Evolutionary conservation across 2,329 filamentous ascomycete species (phyloP), one percentile per base, ranked within the genome.

Genomic region (Atkinsonella texensis): DNA sequence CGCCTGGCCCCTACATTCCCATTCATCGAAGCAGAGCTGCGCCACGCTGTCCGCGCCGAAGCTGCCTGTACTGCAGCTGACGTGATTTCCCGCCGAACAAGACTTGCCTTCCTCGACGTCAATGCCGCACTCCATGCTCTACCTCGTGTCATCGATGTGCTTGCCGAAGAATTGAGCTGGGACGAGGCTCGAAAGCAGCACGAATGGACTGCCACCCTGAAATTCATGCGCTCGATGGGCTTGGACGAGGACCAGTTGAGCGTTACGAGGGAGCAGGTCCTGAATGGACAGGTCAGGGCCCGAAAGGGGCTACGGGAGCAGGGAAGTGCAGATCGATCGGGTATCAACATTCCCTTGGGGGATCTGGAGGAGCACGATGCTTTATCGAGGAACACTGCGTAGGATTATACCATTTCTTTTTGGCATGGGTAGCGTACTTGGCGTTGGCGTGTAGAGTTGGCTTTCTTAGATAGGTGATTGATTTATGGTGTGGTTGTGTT

Each of bases 91-190:
- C 80, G 85, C 51, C 75, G 85, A 52, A 88, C 82, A 43, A 77
- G 85, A 51, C 71, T 89, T 44, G 83, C 85, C n/a, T 89, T 89
- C 71, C 69, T 89, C 56, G 87, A 89, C 65, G 83, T 83, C 1
- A 78, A 86, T 62, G 81, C 81, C 28, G 81, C 84, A 0, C 74
- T 88, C 11, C 78, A 84, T 62, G 79, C 83, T 1, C 74, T 89
- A 17, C 84, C 85, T 8, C 70, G 68, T 18, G 79, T 89, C 51
- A 85, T 89, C 56, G 84, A 88, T 60, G 66, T 88, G 48, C 87
- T 89, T 81, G 76, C 69, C 31, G 79, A 83, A 56, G 84, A 89
- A 67, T 70, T 87, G 46, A 68, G 75, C 47, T 89, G 84, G 84
- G 74, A 72, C 58, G 67, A 67, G 49, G 71, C 72, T 52, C 71